Evolutionary conservation across 1,284 basidiomycete genomes (phyloP).

Genomic region (Wolfiporia cocos): DNA sequence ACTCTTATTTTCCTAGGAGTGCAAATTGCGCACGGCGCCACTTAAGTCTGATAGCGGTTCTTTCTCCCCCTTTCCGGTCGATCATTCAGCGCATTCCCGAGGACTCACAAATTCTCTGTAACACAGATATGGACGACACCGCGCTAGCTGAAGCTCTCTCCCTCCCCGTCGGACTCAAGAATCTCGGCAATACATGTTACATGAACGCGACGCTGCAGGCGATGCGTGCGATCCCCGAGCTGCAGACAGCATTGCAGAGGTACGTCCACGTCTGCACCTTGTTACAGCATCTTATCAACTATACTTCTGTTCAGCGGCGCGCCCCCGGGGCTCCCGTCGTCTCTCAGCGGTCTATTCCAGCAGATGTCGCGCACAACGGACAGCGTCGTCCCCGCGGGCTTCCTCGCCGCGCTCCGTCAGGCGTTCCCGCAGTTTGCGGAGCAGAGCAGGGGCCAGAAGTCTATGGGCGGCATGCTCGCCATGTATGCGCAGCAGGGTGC

Average conservation of each 20-base stretch:
- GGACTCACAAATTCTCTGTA: too few relatives aligned
- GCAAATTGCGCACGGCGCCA: background rate
- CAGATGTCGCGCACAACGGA: constrained; percentile 76
- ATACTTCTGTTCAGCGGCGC: constrained; percentile 10
- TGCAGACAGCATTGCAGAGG: constrained; percentile 64
- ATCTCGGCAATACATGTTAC: constrained; percentile 90
- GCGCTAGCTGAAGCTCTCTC: constrained; percentile 73
- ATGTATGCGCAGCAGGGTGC: constrained; percentile 86
- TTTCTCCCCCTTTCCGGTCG: too few relatives aligned
- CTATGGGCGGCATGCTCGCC: constrained; percentile 30
- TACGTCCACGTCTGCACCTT: constrained; percentile 28
- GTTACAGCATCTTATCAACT: background rate
- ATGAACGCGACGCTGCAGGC: constrained; percentile 96
- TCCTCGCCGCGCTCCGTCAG: constrained; percentile 69
- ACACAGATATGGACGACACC: constrained; percentile 78
- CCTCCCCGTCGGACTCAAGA: constrained; percentile 65
- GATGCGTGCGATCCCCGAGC: constrained; percentile 85
- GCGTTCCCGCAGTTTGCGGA: constrained; percentile 94
- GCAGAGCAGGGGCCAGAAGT: constrained; percentile 35
- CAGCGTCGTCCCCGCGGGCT: constrained; percentile 68
- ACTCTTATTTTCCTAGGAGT: background rate
- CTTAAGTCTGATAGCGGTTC: too few relatives aligned
- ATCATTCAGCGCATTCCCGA: too few relatives aligned
- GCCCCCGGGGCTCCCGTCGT: constrained; percentile 35
- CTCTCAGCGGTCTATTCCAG: constrained; percentile 71